Evolutionary conservation across 2,329 filamentous ascomycete species (phyloP).

Genomic region (Exophiala viscosa): DNA sequence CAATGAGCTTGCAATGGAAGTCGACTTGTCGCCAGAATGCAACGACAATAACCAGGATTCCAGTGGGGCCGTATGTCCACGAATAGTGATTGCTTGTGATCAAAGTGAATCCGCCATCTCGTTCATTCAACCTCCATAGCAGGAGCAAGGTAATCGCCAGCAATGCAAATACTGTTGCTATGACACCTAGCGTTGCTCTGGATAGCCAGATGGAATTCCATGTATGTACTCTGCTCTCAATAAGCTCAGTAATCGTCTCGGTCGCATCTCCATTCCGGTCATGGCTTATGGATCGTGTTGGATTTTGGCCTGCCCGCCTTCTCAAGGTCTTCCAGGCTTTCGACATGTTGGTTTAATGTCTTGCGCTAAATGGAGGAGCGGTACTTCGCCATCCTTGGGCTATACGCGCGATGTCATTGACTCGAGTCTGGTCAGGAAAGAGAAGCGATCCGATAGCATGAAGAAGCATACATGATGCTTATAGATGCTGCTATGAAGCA

Average conservation of each 20-base stretch:
- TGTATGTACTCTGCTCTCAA: background rate
- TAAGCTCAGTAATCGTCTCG: background rate
- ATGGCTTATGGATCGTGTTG: too few species aligned
- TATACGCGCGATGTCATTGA: background rate
- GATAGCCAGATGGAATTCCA: conserved; percentile 7
- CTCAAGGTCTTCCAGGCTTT: too few species aligned
- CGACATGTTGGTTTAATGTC: too few species aligned
- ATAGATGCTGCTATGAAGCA: background rate
- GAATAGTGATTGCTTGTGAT: conserved; percentile 22
- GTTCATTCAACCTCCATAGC: background rate
- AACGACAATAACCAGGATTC: conserved; percentile 30
- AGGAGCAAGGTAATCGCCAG: background rate
- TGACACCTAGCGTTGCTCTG: background rate
- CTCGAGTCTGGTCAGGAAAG: background rate
- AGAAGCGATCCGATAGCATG: background rate
- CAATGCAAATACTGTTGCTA: background rate
- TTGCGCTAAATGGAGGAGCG: too few species aligned
- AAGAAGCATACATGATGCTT: background rate
- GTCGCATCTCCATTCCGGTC: background rate
- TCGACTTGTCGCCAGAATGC: conserved; percentile 35
- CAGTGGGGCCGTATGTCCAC: conserved; percentile 27
- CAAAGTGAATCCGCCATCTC: conserved; percentile 13
- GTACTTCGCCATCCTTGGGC: background rate
- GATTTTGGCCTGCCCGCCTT: too few species aligned
- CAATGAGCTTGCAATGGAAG: conserved; percentile 29